Base-by-base conservation (phyloP, 768 basidiomycete genomes). In the Lactarius evosmus region DNA sequence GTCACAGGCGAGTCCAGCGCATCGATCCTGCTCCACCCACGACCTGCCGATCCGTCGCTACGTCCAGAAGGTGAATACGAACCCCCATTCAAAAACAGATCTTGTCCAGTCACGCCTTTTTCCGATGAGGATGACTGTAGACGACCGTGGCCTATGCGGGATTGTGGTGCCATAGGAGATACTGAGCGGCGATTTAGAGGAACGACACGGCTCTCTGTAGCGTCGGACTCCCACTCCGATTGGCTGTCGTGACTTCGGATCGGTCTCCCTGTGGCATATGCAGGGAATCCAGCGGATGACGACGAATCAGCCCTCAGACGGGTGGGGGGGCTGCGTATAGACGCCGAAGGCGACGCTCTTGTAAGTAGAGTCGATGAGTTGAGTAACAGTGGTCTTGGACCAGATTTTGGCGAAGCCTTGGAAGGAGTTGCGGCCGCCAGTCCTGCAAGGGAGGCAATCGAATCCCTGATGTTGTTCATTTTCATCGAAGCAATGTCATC, bases 361-460 rank as follows among this genome's bases (percentile, higher is more conserved):
- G 63, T 41, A 12, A 73, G 69, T 32, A 75, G 58, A 7, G 72
- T 66, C 1, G 68, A 22, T 27, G 88, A 82, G 70, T 74, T 84
- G 41, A 93, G 78, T 52, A 91, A 75, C 38, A 93, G 76, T 0
- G 91, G 90, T 8, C 81, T 79, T 0, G 91, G 90, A 1, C 77
- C 87, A 54, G 77, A 74, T 75, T 82, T 88, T 2, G 80, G 66
- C 3, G 72, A 66, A 29, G 74, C 62, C 6, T 76, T 72, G 27
- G 79, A 73, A 16, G 76, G 67, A 50, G 69, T 60, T 9, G 27
- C 46, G 44, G 63, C 67, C 36, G 73, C 69, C 3, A 78, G 75
- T n/a, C 69, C 66, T 29, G 70, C 65, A 55, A 84, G 72, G 27
- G 80, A 73, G 9, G 79, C 72, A 33, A 85, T 71, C 0, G 84